A percentile compares a stretch with the other conserved stretches of the same genome.
Evolutionary conservation across 805 yeast genomes (phyloP).

Genomic region (Metschnikowia koreensis): DNA sequence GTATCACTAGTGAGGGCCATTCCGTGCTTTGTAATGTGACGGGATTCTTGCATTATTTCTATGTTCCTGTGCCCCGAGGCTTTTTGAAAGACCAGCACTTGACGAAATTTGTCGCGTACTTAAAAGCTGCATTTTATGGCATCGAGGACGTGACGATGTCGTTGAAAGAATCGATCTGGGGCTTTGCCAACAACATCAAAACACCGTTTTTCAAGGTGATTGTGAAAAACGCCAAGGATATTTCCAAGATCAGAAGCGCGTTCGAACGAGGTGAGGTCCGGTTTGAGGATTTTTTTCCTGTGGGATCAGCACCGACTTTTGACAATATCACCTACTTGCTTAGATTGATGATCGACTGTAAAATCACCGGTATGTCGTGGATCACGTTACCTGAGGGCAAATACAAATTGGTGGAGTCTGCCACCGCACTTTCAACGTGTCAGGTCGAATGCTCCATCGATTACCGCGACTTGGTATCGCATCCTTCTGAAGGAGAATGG

Average conservation of each 20-base stretch:
- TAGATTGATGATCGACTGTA: constrained; percentile 88
- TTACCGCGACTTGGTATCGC: constrained; percentile 69
- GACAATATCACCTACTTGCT: constrained; percentile 87
- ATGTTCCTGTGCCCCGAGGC: constrained; percentile 85
- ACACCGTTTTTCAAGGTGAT: constrained; percentile 76
- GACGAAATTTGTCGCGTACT: constrained; percentile 41
- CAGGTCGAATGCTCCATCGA: constrained; percentile 80
- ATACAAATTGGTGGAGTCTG: constrained; percentile 52
- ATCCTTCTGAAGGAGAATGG: constrained; percentile 92
- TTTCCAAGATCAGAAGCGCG: constrained; percentile 68
- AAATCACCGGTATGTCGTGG: constrained; percentile 97
- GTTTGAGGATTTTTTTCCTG: constrained; percentile 61
- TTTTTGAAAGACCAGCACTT: constrained; percentile 58
- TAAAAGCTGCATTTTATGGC: constrained; percentile 52
- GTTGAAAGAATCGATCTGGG: constrained; percentile 89
- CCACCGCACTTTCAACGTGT: constrained; percentile 56
- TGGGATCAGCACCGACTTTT: constrained; percentile 61
- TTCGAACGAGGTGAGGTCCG: constrained; percentile 81
- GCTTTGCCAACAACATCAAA: constrained; percentile 75
- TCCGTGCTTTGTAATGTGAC: constrained; percentile 87
- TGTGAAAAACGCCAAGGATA: constrained; percentile 61
- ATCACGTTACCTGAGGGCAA: constrained; percentile 77
- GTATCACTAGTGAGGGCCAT: constrained; percentile 84
- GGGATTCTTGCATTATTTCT: constrained; percentile 86
- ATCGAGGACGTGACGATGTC: constrained; percentile 62